These are phyloP conservation scores for Pleurotus tuoliensis DNA, from an alignment of 768 basidiomycete species.

Conservation along the genomic window DNA sequence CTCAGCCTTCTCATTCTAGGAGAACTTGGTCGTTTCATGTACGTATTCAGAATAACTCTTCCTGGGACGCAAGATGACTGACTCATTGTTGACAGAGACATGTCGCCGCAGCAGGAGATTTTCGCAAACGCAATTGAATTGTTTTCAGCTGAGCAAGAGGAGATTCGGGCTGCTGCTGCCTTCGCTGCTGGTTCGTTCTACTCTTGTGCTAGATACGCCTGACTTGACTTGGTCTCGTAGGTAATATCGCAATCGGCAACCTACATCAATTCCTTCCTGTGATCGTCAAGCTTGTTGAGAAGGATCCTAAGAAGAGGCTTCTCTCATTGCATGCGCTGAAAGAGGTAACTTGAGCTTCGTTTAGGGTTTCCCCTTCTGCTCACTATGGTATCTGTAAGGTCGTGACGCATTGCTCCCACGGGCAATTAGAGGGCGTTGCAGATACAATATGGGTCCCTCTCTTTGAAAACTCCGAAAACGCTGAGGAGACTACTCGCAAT, in stretches of 20 bases:
- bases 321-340: constrained; percentile 90
- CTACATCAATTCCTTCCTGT: constrained; percentile 81
- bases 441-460: constrained; percentile 90
- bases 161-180: constrained; percentile 85
- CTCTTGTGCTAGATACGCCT: background rate
- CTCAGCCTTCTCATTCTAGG: constrained; percentile 87
- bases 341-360: constrained; percentile 49
- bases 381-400: constrained; percentile 43
- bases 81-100: constrained; percentile 55
- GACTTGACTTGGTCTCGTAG: constrained; percentile 30
- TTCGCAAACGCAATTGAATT: constrained; percentile 72
- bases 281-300: constrained; percentile 76
- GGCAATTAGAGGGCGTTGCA: constrained; percentile 82
- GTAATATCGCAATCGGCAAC: constrained; percentile 95
- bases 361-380: too few relatives aligned
- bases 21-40: constrained; percentile 92
- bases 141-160: constrained; percentile 78
- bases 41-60: constrained; percentile 19
- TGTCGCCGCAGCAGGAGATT: constrained; percentile 75
- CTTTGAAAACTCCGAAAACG: constrained; percentile 84
- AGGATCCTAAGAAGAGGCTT: constrained; percentile 73
- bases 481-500: constrained; percentile 90
- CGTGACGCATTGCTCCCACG: constrained; percentile 84
- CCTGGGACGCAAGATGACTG: background rate
- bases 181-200: constrained; percentile 73